These are phyloP conservation scores for Trametes sp. DNA, from an alignment of 1,284 basidiomycete species.

Conservation along the genomic window DNA sequence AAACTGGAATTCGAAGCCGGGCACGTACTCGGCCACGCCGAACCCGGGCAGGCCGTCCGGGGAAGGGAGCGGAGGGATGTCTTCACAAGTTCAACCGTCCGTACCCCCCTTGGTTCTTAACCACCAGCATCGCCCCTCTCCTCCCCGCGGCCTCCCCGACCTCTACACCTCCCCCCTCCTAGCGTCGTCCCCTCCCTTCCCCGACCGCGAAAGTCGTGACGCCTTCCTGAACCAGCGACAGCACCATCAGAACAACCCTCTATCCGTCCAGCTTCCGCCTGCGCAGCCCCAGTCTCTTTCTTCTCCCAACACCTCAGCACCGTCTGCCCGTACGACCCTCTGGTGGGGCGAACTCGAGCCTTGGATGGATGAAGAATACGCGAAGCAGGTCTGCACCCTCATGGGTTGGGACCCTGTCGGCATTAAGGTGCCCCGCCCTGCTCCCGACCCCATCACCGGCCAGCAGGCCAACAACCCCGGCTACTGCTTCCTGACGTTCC, in stretches of 20 bases:
- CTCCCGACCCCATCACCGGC: constrained; percentile 62
- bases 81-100: constrained; percentile 39
- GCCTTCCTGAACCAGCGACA: constrained; percentile 36
- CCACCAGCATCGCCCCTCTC: constrained; percentile 40
- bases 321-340: constrained; percentile 53
- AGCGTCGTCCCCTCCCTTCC: constrained; percentile 32
- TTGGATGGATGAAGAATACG: constrained; percentile 94
- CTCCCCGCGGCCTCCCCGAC: constrained; percentile 41
- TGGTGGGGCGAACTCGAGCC: constrained; percentile 87
- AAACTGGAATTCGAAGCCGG: constrained; percentile 36
- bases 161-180: constrained; percentile 36
- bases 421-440: constrained; percentile 74
- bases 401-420: constrained; percentile 81
- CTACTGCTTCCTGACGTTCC: constrained; percentile 88
- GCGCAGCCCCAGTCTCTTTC: constrained; percentile 38
- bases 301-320: constrained; percentile 35
- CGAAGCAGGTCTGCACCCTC: constrained; percentile 78
- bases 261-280: constrained; percentile 33
- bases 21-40: constrained; percentile 30
- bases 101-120: constrained; percentile 38
- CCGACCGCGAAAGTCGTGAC: constrained; percentile 41
- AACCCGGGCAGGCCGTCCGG: constrained; percentile 31
- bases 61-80: constrained; percentile 28
- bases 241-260: constrained; percentile 34
- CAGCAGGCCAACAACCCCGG: constrained; percentile 81